Percentiles rank a stretch among this genome's conserved stretches.
These are phyloP conservation scores for Kodamaea laetipori DNA, from an alignment of 805 yeast genomes.

Conservation along the genomic window DNA sequence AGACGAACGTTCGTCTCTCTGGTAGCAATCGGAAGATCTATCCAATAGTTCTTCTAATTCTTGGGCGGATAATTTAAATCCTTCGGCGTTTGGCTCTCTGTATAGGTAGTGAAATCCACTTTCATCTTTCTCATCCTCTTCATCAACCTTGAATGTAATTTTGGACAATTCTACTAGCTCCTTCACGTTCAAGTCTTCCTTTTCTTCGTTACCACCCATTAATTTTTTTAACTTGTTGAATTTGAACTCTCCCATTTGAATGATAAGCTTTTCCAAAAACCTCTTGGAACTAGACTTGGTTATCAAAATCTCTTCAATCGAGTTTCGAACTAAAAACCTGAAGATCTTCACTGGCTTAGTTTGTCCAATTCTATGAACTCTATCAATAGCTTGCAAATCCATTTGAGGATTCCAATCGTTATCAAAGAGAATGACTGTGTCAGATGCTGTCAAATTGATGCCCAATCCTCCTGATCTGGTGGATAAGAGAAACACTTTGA, in stretches of 20 bases:
- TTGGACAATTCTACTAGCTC: slow-evolving; percentile 16
- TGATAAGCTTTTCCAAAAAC: slow-evolving; percentile 70
- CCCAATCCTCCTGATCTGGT: slow-evolving; percentile 97
- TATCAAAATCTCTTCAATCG: slow-evolving; percentile 81
- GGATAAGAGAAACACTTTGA: slow-evolving; percentile 67
- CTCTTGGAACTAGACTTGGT: slow-evolving; percentile 81
- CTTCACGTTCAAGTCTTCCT: slow-evolving; percentile 17
- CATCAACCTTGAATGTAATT: slow-evolving; percentile 10
- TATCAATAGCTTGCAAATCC: slow-evolving; percentile 93
- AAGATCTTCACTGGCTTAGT: slow-evolving; percentile 78
- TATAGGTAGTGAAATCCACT: slow-evolving; percentile 8
- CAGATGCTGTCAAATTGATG: slow-evolving; percentile 81
- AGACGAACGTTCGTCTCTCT: slow-evolving; percentile 18
- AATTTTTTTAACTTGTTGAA: slow-evolving; percentile 29
- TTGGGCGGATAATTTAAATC: slow-evolving; percentile 27
- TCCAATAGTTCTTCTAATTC: slow-evolving; percentile 55
- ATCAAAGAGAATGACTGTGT: slow-evolving; percentile 86
- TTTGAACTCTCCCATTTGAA: slow-evolving; percentile 42
- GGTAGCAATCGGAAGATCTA: slow-evolving; percentile 48
- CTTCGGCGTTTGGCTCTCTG: neutral
- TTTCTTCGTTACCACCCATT: slow-evolving; percentile 20
- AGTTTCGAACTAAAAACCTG: slow-evolving; percentile 72
- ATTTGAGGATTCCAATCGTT: slow-evolving; percentile 98
- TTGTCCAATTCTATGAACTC: slow-evolving; percentile 95
- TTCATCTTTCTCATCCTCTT: slow-evolving; percentile 4